Evolutionary conservation across 139 green algal genomes (phyloP), one percentile per base, ranked within the genome.

Genomic region (Deuterostichococcus epilithicus): DNA sequence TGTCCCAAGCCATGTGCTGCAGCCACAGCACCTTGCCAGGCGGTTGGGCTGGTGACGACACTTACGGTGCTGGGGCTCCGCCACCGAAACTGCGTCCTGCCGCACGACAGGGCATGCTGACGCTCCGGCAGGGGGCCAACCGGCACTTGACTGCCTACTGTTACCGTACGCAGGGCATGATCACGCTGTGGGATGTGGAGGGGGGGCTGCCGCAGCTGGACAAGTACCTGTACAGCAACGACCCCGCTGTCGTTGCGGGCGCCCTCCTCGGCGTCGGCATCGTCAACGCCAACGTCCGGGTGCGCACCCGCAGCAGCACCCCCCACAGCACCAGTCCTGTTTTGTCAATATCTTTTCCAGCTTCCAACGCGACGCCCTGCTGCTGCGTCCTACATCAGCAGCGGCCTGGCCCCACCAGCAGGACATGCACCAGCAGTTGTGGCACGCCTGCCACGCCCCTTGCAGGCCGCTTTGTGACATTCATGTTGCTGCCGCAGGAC

Each of bases 161-260:
- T n/a, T n/a, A 86, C 44, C 28, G 5, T 5, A 13, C 5, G 5
- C 52, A 63, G 52, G 92, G 92, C 42, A 78, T 89, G 67, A 91
- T 99, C 77, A 90, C 92, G 37, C 83, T 98, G 82, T 99, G 96
- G 96, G 96, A 99, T 76, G 91, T 99, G 39, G 96, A 98, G 79
- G 95, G 94, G 1, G 96, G 96, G 42, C 86, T 99, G 70, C 91
- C 95, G 0, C 88, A 96, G 78, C 94, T 99, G 36, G 96, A 99
- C 91, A 97, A 97, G 85, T 99, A 97, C 84, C 85, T 99, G 15
- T 99, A 99, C 84, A 90, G 76, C 63, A 91, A 84, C 22, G 96
- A 99, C 82, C 83, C 84, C 65, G 82, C 90, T 65, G 86, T 95
- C 0, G 86, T 94, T 65, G 77, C 73, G 66, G 96, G 96, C 18